phyloP scores from a whole-genome alignment of 257 asterid genomes.

The Primulina huaijiensis region DNA sequence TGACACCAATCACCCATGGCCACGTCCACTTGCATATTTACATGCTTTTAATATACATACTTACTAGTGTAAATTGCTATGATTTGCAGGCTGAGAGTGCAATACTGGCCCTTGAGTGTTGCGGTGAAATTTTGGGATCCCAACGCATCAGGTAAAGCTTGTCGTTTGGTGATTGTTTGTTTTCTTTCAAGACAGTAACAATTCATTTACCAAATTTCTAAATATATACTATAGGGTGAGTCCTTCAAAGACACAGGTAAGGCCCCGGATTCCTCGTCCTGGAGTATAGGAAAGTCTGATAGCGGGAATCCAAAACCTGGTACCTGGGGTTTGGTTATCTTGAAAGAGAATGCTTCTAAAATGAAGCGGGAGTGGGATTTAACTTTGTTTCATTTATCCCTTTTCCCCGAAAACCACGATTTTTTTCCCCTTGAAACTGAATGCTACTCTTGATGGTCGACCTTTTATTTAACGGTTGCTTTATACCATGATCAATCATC shows the following conservation, averaged over 20 bases:
- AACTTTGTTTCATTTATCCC: slow-evolving; percentile 34
- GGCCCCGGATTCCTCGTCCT: slow-evolving; percentile 65
- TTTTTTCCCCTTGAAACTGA: slow-evolving; percentile 21
- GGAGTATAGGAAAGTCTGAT: slow-evolving; percentile 32
- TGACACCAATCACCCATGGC: background rate
- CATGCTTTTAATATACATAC: background rate
- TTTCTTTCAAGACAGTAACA: background rate
- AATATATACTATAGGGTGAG: slow-evolving; percentile 59
- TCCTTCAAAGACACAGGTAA: slow-evolving; percentile 97
- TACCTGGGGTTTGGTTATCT: slow-evolving; percentile 35
- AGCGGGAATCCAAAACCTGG: slow-evolving; percentile 23
- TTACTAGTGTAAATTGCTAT: background rate
- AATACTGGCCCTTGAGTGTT: slow-evolving; percentile 77
- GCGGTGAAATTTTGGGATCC: slow-evolving; percentile 80
- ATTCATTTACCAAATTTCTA: slow-evolving; percentile 7
- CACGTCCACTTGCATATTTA: too few relatives aligned
- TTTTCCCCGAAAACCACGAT: slow-evolving; percentile 34
- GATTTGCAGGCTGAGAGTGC: slow-evolving; percentile 86
- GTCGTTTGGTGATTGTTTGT: background rate
- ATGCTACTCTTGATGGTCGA: slow-evolving; percentile 27
- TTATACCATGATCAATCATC: slow-evolving; percentile 15
- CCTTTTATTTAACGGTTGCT: slow-evolving; percentile 25
- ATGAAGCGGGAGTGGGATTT: slow-evolving; percentile 35
- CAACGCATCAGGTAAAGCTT: slow-evolving; percentile 68
- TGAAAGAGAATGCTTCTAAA: slow-evolving; percentile 35